Percentiles rank a stretch among this genome's conserved stretches.
Conservation (phyloP, 257 asterid species). For the Rhazya stricta region DNA sequence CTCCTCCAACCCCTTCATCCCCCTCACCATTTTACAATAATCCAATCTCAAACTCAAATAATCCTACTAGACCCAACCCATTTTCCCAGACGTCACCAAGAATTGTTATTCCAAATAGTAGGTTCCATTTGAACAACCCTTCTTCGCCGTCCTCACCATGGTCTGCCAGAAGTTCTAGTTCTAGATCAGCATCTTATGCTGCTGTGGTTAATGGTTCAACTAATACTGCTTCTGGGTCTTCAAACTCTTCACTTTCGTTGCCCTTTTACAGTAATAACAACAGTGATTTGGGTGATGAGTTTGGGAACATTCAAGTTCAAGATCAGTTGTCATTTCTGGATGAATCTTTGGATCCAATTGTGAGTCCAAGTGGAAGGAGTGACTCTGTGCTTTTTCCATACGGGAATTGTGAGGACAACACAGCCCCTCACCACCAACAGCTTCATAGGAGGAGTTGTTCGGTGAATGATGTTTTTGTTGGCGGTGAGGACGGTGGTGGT, state of each 20-base stretch:
- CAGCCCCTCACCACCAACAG: slow-evolving; percentile 28
- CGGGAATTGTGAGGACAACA: slow-evolving; percentile 42
- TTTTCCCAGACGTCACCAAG: slow-evolving; percentile 51
- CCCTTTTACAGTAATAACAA: slow-evolving; percentile 33
- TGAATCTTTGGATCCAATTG: slow-evolving; percentile 60
- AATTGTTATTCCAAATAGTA: slow-evolving; percentile 50
- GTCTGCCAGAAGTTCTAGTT: slow-evolving; percentile 47
- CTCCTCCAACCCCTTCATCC: slow-evolving; percentile 35
- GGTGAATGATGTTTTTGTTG: slow-evolving; percentile 65
- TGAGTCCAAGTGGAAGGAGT: slow-evolving; percentile 86
- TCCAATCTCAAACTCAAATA: slow-evolving; percentile 22
- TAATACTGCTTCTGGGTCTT: slow-evolving; percentile 33
- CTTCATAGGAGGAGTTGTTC: slow-evolving; percentile 82
- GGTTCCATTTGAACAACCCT: slow-evolving; percentile 45
- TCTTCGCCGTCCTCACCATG: slow-evolving; percentile 49
- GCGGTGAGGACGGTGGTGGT: slow-evolving; percentile 43
- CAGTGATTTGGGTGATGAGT: slow-evolving; percentile 31
- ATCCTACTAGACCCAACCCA: slow-evolving; percentile 25
- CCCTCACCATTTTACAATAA: slow-evolving; percentile 23
- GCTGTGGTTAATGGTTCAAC: slow-evolving; percentile 52
- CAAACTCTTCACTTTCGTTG: slow-evolving; percentile 37
- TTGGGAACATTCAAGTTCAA: slow-evolving; percentile 33
- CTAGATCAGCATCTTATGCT: slow-evolving; percentile 55
- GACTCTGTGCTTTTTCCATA: slow-evolving; percentile 64
- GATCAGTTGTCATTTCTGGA: slow-evolving; percentile 57